phyloP scores from a whole-genome alignment of 148 eudicot genomes.

The Rhododendron simsii region DNA sequence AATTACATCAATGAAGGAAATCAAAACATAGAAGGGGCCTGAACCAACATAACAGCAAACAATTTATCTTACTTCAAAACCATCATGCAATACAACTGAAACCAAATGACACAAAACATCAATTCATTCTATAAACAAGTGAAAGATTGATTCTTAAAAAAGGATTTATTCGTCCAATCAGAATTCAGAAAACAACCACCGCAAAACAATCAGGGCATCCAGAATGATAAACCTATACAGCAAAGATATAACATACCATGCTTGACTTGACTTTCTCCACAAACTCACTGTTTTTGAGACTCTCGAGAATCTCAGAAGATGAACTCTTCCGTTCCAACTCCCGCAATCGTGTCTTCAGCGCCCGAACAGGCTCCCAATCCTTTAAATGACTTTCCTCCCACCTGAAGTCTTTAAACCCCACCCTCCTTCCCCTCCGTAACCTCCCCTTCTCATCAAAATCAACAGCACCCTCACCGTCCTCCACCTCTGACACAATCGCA shows the following conservation, averaged over 20 bases:
- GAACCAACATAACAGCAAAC: neutral
- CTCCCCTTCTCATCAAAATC: slow-evolving; percentile 30
- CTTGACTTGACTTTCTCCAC: slow-evolving; percentile 74
- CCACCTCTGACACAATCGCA: slow-evolving; percentile 65
- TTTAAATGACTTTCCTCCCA: slow-evolving; percentile 41
- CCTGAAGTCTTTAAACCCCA: slow-evolving; percentile 40
- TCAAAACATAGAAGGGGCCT: neutral
- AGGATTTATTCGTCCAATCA: neutral
- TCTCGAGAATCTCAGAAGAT: slow-evolving; percentile 60
- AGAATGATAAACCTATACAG: neutral
- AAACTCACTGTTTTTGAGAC: slow-evolving; percentile 65
- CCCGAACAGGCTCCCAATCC: slow-evolving; percentile 84
- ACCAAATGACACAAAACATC: neutral
- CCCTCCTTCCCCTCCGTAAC: slow-evolving; percentile 29
- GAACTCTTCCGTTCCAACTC: slow-evolving; percentile 67
- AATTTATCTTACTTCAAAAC: neutral
- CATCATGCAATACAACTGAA: neutral
- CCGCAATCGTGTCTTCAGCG: slow-evolving; percentile 52
- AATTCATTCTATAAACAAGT: neutral
- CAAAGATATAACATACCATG: slow-evolving; percentile 44
- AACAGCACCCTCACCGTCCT: slow-evolving; percentile 18
- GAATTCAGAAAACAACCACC: neutral
- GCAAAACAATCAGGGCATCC: neutral
- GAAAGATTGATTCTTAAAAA: neutral
- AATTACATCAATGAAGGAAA: neutral